Percentiles rank a stretch among this genome's conserved stretches.
Conservation (phyloP, 306 rosid species). For the Rubus idaeus region DNA sequence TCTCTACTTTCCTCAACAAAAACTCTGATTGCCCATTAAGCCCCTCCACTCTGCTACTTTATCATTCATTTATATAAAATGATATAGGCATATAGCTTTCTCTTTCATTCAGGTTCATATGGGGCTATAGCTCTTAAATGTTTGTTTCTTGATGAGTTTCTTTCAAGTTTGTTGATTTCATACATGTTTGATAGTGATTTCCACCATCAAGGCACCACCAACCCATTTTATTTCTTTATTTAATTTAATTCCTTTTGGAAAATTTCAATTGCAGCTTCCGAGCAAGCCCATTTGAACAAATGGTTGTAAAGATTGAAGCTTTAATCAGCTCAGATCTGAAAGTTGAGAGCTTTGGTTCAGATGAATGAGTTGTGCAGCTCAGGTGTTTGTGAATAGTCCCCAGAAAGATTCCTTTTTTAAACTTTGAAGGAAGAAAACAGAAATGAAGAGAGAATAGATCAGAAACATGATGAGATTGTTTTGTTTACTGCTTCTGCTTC, state of each 20-base stretch:
- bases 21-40: constrained; percentile 12
- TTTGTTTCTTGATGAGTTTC: neutral
- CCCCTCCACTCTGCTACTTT: constrained; percentile 1
- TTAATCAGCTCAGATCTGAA: constrained; percentile 20
- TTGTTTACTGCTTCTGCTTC: constrained; percentile 21
- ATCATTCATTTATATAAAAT: neutral
- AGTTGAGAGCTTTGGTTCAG: neutral
- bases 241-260: neutral
- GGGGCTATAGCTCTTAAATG: neutral
- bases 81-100: neutral
- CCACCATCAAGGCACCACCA: constrained; percentile 15
- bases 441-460: constrained; percentile 10
- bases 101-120: constrained; percentile 11
- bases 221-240: constrained; percentile 1
- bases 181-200: constrained; percentile 14
- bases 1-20: neutral
- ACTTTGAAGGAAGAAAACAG: neutral
- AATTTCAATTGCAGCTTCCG: constrained; percentile 6
- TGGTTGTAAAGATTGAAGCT: constrained; percentile 7
- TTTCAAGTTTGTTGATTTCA: constrained; percentile 7
- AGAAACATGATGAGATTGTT: constrained; percentile 22
- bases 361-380: neutral
- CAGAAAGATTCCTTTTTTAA: neutral
- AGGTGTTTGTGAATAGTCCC: constrained; percentile 6
- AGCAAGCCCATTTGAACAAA: neutral